Evolutionary conservation across 305 asterid genomes (phyloP).

Genomic region (Salvia sclarea): DNA sequence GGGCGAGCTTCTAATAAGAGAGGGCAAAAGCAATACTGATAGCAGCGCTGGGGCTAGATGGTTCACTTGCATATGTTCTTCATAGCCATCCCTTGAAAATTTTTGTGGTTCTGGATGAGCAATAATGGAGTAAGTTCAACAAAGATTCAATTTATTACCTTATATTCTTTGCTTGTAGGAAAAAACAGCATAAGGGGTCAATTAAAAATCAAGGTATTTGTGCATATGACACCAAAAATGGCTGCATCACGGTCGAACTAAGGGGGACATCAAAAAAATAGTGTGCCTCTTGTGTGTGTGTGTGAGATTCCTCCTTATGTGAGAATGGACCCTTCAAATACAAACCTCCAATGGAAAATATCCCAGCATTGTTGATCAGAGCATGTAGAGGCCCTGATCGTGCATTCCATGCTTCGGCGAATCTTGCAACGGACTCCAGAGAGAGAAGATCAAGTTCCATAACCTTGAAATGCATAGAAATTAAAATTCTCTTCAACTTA

Average conservation of each 20-base stretch:
- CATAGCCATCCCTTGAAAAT: conserved; percentile 81
- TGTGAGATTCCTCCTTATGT: not conserved
- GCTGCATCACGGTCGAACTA: conserved; percentile 16
- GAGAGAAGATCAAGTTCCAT: conserved; percentile 94
- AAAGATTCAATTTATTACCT: conserved; percentile 1
- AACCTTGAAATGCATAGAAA: conserved; percentile 43
- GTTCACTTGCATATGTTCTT: conserved; percentile 95
- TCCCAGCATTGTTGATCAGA: conserved; percentile 90
- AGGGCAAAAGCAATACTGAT: conserved; percentile 84
- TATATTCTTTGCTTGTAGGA: conserved; percentile 1
- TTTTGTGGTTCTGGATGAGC: conserved; percentile 77
- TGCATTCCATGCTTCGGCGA: conserved; percentile 83
- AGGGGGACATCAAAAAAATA: not conserved
- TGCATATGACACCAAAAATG: conserved; percentile 23
- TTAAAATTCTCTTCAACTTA: conserved; percentile 12
- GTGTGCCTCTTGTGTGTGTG: not conserved
- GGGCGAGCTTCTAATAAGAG: conserved; percentile 92
- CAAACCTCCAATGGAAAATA: conserved; percentile 90
- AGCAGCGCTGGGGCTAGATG: conserved; percentile 96
- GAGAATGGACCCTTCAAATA: conserved; percentile 16
- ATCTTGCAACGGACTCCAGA: conserved; percentile 79
- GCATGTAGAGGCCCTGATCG: conserved; percentile 75
- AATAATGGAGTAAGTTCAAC: conserved; percentile 18
- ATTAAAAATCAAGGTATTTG: no score
- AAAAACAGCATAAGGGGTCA: conserved; percentile 6